Conservation (phyloP, 305 asterid genomes). For the Petunia hybrid region DNA sequence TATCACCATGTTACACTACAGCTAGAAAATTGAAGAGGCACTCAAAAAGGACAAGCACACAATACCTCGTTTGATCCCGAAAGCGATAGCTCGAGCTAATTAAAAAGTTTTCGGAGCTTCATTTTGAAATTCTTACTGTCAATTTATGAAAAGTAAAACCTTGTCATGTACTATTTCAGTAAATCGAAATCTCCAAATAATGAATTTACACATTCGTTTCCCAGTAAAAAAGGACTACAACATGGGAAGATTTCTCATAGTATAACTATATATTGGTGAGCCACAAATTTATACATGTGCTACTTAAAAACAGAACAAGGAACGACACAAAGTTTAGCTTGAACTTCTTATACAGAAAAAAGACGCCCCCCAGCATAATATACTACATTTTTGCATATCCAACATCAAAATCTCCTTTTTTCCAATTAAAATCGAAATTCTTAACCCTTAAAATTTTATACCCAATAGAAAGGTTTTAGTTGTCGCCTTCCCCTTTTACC, state of each 20-base stretch:
- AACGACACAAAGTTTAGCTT: not conserved
- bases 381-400: conserved; percentile 22
- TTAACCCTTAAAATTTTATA: conserved; percentile 1
- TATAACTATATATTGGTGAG: not conserved
- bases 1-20: too few relatives aligned
- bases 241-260: not conserved
- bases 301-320: not conserved
- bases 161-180: not conserved
- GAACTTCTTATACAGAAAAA: not conserved
- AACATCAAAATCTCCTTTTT: conserved; percentile 24
- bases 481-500: not conserved
- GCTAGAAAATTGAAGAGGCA: too few relatives aligned
- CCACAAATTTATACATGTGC: not conserved
- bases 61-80: too few relatives aligned
- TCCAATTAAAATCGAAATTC: conserved; percentile 17
- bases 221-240: not conserved
- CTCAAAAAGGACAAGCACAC: too few relatives aligned
- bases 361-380: not conserved
- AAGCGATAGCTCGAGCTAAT: too few relatives aligned
- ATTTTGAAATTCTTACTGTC: too few relatives aligned
- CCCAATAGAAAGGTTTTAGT: conserved; percentile 8
- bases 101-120: too few relatives aligned
- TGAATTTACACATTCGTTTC: not conserved
- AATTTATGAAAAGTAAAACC: too few relatives aligned
- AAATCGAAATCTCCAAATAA: not conserved